A percentile compares a stretch with the other conserved stretches of the same genome.
These are phyloP conservation scores for Sporothrix brunneoviolacea DNA, from an alignment of 2,329 filamentous ascomycete genomes.

Conservation along the genomic window DNA sequence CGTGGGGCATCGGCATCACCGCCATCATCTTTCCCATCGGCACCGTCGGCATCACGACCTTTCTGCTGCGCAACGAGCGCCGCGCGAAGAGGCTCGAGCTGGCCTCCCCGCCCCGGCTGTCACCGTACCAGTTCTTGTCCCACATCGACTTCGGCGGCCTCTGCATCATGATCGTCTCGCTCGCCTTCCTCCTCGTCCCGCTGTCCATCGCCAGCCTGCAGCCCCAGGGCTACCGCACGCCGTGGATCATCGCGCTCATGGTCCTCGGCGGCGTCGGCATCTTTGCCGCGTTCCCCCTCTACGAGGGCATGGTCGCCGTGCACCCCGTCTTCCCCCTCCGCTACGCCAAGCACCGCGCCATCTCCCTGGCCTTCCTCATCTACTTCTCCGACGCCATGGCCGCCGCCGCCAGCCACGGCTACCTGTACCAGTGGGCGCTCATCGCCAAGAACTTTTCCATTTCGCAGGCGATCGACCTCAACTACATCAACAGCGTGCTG, in stretches of 20 bases:
- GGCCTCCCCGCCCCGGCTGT: constrained; percentile 30
- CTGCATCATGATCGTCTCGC: constrained; percentile 40
- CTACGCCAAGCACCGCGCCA: constrained; percentile 38
- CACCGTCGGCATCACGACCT: constrained; percentile 41
- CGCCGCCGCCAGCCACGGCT: constrained; percentile 9
- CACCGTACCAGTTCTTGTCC: constrained; percentile 27
- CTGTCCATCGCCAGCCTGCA: constrained; percentile 38
- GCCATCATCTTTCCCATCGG: constrained; percentile 48
- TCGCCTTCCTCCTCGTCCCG: constrained; percentile 40
- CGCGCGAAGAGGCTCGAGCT: constrained; percentile 36
- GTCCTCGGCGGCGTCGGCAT: constrained; percentile 32
- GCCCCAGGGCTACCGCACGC: constrained; percentile 35
- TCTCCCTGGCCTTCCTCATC: constrained; percentile 34
- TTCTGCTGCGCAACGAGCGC: constrained; percentile 41
- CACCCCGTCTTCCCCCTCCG: constrained; percentile 39
- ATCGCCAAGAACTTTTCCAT: constrained; percentile 10
- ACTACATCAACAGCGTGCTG: constrained; percentile 13
- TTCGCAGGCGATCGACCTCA: constrained; percentile 8
- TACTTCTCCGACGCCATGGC: constrained; percentile 23
- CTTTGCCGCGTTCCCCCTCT: constrained; percentile 37
- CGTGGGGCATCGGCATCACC: constrained; percentile 52
- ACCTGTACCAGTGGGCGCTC: constrained; percentile 14
- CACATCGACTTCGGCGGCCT: constrained; percentile 36
- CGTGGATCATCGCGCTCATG: constrained; percentile 39
- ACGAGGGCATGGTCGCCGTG: constrained; percentile 38